Base-by-base conservation (phyloP, 768 basidiomycete species). In the Pulveroboletus sp. region DNA sequence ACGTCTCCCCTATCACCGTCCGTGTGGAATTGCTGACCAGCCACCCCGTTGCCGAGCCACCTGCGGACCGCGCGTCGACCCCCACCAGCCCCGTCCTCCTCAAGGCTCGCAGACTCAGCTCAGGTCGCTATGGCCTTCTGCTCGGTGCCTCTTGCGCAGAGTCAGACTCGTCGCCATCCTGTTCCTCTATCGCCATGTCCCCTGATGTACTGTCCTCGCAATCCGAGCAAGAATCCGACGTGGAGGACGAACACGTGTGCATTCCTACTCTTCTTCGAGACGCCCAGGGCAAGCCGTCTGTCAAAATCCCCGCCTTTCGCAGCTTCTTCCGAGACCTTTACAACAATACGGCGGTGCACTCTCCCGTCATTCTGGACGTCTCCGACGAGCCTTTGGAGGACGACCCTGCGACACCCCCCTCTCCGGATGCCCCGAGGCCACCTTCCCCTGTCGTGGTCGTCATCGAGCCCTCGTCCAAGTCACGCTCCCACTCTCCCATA, bases 101-200 rank as follows among this genome's bases (percentile, higher is more conserved):
- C 55, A 66, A 52, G 44, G 53, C 60, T 13, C 57, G 63, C n/a
- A 67, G 60, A 52, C 63, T 72, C 11, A 64, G 59, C 45, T 74
- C 81, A n/a, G 84, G 84, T 11, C 79, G 84, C 45, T 87, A 83
- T 62, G 85, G 85, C 4, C 66, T 85, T 25, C 73, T n/a, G n/a
- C n/a, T 75, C 61, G 61, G 69, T 32, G 59, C 67, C 32, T 57
- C 60, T 13, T 60, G 61, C 40, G 1, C 39, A 16, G 61, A 65
- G 32, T 66, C 68, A 3, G 64, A 61, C 31, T 65, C 59, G 4
- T 36, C 56, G 0, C 47, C 51, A 12, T 65, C 66, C 6, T 66
- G 72, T 2, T 74, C 74, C 23, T 79, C 76, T 5, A 70, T 74
- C 20, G 70, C 69, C 20, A 67, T 67, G 32, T 75, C 74, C 45